These are phyloP conservation scores for Pseudogymnoascus sp. DNA, from an alignment of 2,329 filamentous ascomycete genomes.

Conservation along the genomic window DNA sequence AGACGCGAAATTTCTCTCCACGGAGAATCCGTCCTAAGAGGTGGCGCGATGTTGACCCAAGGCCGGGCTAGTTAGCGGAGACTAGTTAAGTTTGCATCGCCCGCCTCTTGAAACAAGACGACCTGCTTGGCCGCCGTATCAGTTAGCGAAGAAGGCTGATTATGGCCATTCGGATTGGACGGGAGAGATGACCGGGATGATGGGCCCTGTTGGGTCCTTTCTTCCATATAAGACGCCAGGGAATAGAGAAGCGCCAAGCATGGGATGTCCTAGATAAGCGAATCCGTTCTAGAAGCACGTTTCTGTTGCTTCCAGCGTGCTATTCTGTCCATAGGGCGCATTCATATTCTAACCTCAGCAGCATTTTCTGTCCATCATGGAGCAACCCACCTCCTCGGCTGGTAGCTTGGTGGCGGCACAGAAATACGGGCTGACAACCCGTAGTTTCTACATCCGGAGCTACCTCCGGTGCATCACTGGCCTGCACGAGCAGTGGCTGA, in stretches of 20 bases:
- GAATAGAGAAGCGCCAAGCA: background rate
- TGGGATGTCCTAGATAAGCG: background rate
- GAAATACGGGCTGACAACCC: background rate
- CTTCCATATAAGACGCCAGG: background rate
- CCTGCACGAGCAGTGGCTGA: background rate
- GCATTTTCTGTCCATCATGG: background rate
- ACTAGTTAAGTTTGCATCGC: slow-evolving; percentile 4
- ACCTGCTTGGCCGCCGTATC: background rate
- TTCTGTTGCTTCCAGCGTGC: background rate
- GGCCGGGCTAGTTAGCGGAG: background rate
- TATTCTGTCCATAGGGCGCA: background rate
- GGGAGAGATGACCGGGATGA: slow-evolving; percentile 1
- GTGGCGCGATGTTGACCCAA: background rate
- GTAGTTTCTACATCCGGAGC: background rate
- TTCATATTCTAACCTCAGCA: background rate
- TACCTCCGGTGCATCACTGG: background rate
- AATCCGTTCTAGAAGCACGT: background rate
- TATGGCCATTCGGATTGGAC: background rate
- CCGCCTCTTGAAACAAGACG: slow-evolving; percentile 2
- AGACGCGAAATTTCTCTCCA: slow-evolving; percentile 1
- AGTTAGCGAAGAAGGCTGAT: slow-evolving; percentile 6
- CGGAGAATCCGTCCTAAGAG: background rate
- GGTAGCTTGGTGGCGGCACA: background rate
- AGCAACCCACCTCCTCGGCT: background rate
- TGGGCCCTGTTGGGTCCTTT: background rate